Conservation (phyloP, 352 stramenopile genomes). For the Globisporangium irregulare region DNA sequence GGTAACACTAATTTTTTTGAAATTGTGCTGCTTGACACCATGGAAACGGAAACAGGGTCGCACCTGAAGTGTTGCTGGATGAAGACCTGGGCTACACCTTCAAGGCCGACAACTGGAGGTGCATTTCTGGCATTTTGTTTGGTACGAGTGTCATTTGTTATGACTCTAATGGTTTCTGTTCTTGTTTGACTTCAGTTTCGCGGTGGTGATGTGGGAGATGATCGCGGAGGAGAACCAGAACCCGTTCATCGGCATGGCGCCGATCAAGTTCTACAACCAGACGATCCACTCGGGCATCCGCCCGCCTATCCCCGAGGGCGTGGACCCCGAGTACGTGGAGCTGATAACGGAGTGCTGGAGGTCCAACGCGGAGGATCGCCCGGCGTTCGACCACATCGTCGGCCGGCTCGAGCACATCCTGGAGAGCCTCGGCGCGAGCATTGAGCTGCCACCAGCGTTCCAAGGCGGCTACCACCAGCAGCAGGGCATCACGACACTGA, state of each 20-base stretch:
- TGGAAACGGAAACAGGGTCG: conserved; percentile 51
- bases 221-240: conserved; percentile 78
- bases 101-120: conserved; percentile 91
- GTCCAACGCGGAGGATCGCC: conserved; percentile 66
- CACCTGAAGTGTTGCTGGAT: conserved; percentile 83
- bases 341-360: conserved; percentile 86
- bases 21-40: neutral
- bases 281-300: conserved; percentile 76
- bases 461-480: conserved; percentile 84
- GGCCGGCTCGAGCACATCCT: conserved; percentile 71
- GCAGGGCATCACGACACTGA: conserved; percentile 29
- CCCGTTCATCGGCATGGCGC: conserved; percentile 87
- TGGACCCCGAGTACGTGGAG: conserved; percentile 66
- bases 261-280: conserved; percentile 90
- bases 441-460: conserved; percentile 82
- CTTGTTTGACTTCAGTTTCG: conserved; percentile 51
- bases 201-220: conserved; percentile 91
- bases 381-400: conserved; percentile 79
- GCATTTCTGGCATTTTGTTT: neutral
- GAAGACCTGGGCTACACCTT: conserved; percentile 88
- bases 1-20: neutral
- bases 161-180: neutral
- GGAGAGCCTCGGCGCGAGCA: conserved; percentile 68
- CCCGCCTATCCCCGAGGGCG: conserved; percentile 61
- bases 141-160: neutral